Evolutionary conservation across 2,329 filamentous ascomycete species (phyloP).

Genomic region (Mycosphaerelloides madeirae): DNA sequence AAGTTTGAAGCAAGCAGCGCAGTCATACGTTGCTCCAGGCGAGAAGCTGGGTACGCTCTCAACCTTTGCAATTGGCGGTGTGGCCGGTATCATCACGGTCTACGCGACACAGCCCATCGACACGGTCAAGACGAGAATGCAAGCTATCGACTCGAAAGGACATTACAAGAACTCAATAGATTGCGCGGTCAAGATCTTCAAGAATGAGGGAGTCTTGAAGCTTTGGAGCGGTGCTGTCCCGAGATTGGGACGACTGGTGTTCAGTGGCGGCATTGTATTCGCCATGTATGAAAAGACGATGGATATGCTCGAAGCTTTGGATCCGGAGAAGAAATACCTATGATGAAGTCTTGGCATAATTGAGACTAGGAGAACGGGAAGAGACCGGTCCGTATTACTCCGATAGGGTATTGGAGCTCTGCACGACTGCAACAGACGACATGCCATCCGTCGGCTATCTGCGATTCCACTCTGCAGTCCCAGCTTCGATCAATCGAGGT

Average conservation of each 20-base stretch:
- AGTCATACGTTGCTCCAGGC: conserved; percentile 87
- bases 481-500: too few relatives aligned
- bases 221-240: conserved; percentile 94
- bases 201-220: conserved; percentile 80
- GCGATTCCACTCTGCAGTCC: too few relatives aligned
- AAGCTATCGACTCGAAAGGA: conserved; percentile 78
- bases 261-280: conserved; percentile 96
- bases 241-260: conserved; percentile 72
- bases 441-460: too few relatives aligned
- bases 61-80: conserved; percentile 85
- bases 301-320: conserved; percentile 72
- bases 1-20: conserved; percentile 81
- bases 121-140: conserved; percentile 95
- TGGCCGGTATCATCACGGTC: conserved; percentile 88
- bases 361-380: too few relatives aligned
- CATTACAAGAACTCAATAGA: conserved; percentile 83
- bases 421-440: too few relatives aligned
- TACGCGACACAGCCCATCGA: conserved; percentile 70
- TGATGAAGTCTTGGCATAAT: conserved; percentile 20
- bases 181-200: conserved; percentile 78
- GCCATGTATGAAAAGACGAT: conserved; percentile 98
- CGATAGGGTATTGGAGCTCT: too few relatives aligned
- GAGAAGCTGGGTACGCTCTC: conserved; percentile 86
- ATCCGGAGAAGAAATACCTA: conserved; percentile 80
- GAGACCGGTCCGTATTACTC: too few relatives aligned